phyloP scores from a whole-genome alignment of 495 filamentous ascomycete species.

The Annulohypoxylon nitens region DNA sequence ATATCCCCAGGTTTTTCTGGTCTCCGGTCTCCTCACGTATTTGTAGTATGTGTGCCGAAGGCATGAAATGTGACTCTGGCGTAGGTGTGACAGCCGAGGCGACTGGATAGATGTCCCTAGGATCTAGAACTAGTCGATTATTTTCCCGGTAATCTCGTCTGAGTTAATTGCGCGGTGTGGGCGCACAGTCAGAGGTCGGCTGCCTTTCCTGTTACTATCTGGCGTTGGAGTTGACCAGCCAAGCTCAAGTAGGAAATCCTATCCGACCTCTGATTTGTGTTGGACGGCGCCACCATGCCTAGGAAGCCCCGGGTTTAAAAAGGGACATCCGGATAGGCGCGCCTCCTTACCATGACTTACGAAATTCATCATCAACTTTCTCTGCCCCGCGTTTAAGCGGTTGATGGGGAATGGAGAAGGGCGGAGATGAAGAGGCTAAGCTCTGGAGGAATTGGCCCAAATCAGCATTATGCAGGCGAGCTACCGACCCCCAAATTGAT shows the following conservation, averaged over 20 bases:
- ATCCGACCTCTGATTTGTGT: constrained; percentile 39
- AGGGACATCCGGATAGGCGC: constrained; percentile 21
- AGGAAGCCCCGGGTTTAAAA: constrained; percentile 19
- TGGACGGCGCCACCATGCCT: constrained; percentile 24
- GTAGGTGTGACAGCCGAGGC: constrained; percentile 38
- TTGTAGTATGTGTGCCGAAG: constrained; percentile 4
- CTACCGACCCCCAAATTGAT: constrained; percentile 21
- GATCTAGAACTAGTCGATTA: constrained; percentile 44
- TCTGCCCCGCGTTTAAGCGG: constrained; percentile 32
- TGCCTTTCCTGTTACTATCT: constrained; percentile 37
- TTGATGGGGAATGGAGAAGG: constrained; percentile 3
- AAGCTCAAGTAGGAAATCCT: constrained; percentile 42
- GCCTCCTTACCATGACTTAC: constrained; percentile 27
- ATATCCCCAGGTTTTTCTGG: constrained; percentile 35
- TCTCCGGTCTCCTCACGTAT: constrained; percentile 39
- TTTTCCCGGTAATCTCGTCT: constrained; percentile 46
- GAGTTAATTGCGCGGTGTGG: constrained; percentile 45
- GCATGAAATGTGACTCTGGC: constrained; percentile 34
- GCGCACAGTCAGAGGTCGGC: constrained; percentile 33
- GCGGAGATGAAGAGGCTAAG: constrained; percentile 8
- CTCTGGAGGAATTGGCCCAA: constrained; percentile 13
- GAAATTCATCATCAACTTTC: constrained; percentile 17
- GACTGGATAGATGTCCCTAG: constrained; percentile 39
- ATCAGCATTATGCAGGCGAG: constrained; percentile 30
- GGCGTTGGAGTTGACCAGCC: constrained; percentile 32